Conservation (phyloP, 345 rosid genomes). For the Mangifera indica region DNA sequence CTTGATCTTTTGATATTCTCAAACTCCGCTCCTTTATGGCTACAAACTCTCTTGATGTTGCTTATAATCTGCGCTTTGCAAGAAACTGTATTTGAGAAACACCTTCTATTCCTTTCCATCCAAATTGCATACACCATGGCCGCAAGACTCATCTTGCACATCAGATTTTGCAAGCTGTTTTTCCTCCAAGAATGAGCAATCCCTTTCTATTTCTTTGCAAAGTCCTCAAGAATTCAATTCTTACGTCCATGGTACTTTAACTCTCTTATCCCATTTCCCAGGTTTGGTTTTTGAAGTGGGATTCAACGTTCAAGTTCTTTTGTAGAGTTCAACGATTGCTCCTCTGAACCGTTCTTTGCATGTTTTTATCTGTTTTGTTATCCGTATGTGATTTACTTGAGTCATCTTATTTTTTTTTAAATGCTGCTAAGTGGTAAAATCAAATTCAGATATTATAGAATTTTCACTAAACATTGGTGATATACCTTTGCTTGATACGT, state of each 20-base stretch:
- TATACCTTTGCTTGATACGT: slow-evolving; percentile 5
- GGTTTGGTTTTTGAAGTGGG: slow-evolving; percentile 41
- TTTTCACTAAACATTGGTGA: slow-evolving; percentile 21
- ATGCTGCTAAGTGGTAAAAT: slow-evolving; percentile 1
- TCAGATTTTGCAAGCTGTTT: too few species aligned
- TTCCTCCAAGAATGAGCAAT: too few species aligned
- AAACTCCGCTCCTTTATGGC: too few species aligned
- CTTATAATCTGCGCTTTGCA: too few species aligned
- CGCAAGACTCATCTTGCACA: too few species aligned
- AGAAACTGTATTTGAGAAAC: too few species aligned
- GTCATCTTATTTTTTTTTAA: neutral
- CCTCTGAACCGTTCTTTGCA: slow-evolving; percentile 16
- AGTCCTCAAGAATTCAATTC: slow-evolving; percentile 32
- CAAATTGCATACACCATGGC: too few species aligned
- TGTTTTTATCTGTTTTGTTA: slow-evolving; percentile 10
- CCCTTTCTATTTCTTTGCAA: slow-evolving; percentile 12
- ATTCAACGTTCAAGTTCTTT: slow-evolving; percentile 44
- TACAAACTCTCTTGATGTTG: too few species aligned
- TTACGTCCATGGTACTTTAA: slow-evolving; percentile 24
- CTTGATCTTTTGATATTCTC: too few species aligned
- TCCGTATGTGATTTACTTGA: slow-evolving; percentile 18
- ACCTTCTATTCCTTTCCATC: too few species aligned
- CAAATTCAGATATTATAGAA: slow-evolving; percentile 4
- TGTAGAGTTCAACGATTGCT: slow-evolving; percentile 36
- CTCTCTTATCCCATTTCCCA: slow-evolving; percentile 31